A percentile compares a stretch with the other conserved stretches of the same genome.
Conservation (phyloP, 352 stramenopile genomes). For the Phytophthora sojae region DNA sequence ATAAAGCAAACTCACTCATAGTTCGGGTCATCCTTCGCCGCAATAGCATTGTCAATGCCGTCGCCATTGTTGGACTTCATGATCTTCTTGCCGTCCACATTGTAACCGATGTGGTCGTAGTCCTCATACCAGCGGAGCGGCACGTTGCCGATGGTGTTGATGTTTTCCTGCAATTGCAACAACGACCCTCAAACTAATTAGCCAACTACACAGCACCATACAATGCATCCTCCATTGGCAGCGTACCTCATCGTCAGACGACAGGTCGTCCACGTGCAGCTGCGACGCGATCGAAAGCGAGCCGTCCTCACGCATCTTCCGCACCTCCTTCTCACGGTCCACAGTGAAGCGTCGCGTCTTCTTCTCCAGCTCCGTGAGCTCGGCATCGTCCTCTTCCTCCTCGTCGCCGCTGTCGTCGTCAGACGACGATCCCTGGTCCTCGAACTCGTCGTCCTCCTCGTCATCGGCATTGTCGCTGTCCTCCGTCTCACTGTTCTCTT, state of each 20-base stretch:
- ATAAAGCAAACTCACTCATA: conserved; percentile 82
- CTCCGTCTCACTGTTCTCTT: conserved; percentile 61
- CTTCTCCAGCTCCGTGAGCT: conserved; percentile 84
- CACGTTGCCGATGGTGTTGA: conserved; percentile 98
- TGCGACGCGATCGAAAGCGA: conserved; percentile 84
- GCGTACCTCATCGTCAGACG: conserved; percentile 95
- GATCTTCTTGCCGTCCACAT: conserved; percentile 97
- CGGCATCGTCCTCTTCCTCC: conserved; percentile 75
- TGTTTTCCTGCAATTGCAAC: conserved; percentile 69
- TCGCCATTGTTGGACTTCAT: conserved; percentile 93
- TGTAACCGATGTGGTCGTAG: conserved; percentile 99
- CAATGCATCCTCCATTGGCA: not conserved
- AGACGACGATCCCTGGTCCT: conserved; percentile 88
- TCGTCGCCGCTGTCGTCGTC: conserved; percentile 72
- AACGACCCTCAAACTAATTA: not conserved
- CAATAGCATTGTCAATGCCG: conserved; percentile 89
- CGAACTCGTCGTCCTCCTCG: conserved; percentile 76
- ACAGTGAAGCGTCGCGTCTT: conserved; percentile 79
- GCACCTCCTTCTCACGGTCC: conserved; percentile 78
- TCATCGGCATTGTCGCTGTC: conserved; percentile 74
- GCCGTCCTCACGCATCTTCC: conserved; percentile 87
- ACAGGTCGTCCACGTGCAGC: conserved; percentile 98
- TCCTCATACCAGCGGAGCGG: conserved; percentile 99
- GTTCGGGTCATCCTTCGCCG: conserved; percentile 91
- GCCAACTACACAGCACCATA: not conserved